Base-by-base conservation (phyloP, 1,139 yeast genomes). In the Taphrina sp. region DNA sequence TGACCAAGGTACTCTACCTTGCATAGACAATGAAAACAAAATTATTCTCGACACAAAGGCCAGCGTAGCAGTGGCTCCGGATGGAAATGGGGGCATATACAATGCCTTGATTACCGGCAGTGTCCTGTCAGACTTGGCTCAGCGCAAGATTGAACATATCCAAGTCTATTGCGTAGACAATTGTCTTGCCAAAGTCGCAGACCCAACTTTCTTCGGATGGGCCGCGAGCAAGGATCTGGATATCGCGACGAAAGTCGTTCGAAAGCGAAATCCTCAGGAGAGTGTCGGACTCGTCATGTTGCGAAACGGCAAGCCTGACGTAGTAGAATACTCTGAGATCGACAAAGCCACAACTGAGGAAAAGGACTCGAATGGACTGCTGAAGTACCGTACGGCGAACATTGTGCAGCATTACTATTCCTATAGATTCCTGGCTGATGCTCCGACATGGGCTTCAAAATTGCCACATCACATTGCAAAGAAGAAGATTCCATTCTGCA, bases 141-240 rank as follows among this genome's bases (percentile, higher is more conserved):
- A 65, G n/a, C 81, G 82, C 58, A 89, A 88, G 5, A 81, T 92
- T 62, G 81, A 87, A 70, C 98, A 92, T 68, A 76, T 94, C 61
- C 97, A 94, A 72, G 86, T 90, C 85, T 94, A 89, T 72, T 90
- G 97, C 71, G 97, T 94, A 51, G 99, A 94, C 71, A 94, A 94
- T 70, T 83, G 85, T 37, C 75, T 94, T 54, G 97, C 90, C 41
- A 85, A 84, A 67, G 90, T 92, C 54, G 97, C 96, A 1, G 99
- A 94, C 69, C 99, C 99, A 1, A 74, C 80, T 0, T 92, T 94
- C 67, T 71, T 94, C 62, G 99, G 98, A 0, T 92, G 84, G 72
- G 83, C 96, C 20, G 82, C 85, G 39, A 72, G 72, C 26, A 58
- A 52, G 19, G 77, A 79, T 57, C 85, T 83, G 58, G 82, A 86